These are phyloP conservation scores for Astragalus membranaceus DNA, from an alignment of 306 rosid genomes.

Conservation along the genomic window DNA sequence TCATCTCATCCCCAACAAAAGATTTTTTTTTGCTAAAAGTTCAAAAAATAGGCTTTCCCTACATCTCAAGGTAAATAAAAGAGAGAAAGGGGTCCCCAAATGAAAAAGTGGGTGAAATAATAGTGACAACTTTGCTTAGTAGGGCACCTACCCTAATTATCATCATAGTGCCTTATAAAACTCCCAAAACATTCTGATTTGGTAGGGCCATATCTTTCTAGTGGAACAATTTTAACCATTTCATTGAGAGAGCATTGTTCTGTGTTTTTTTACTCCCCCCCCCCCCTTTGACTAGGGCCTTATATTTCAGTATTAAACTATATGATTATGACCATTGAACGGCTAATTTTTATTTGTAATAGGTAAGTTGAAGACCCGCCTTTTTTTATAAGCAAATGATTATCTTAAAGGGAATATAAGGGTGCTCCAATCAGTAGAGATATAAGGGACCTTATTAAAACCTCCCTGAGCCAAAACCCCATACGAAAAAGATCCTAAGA, in stretches of 20 bases:
- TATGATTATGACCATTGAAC: conserved; percentile 23
- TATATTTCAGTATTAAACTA: background rate
- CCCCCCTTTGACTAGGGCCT: background rate
- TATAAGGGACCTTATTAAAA: no score
- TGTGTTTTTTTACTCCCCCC: background rate
- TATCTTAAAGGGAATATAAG: no score
- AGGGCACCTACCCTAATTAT: conserved; percentile 32
- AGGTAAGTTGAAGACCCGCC: no score
- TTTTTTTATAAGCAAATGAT: no score
- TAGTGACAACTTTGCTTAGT: conserved; percentile 13
- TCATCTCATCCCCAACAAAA: background rate
- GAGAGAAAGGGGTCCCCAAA: conserved; percentile 9
- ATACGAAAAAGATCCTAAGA: no score
- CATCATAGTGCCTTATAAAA: conserved; percentile 19
- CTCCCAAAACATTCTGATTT: conserved; percentile 12
- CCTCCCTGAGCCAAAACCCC: no score
- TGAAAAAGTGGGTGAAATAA: conserved; percentile 21
- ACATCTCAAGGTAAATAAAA: background rate
- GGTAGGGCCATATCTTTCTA: conserved; percentile 22
- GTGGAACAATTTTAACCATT: background rate
- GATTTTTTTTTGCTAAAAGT: background rate
- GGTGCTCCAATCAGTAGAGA: no score
- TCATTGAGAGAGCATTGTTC: background rate
- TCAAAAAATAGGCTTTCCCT: background rate
- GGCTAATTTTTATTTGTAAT: no score